Conservation (phyloP, 2,329 filamentous ascomycete species). For the Trichoderma sp. region DNA sequence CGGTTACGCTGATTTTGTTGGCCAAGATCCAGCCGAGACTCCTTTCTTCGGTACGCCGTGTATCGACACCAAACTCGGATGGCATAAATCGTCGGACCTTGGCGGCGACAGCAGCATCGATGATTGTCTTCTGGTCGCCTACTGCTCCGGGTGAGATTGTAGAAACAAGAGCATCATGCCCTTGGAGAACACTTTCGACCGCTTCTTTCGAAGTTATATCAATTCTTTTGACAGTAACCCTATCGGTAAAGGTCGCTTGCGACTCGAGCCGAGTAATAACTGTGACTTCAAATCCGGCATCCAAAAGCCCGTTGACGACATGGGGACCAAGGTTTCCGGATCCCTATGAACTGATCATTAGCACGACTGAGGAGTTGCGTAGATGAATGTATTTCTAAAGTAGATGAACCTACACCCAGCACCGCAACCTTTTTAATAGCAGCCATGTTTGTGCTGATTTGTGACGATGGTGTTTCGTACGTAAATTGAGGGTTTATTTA, state of each 20-base stretch:
- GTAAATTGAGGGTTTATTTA: neutral
- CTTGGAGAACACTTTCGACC: neutral
- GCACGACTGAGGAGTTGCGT: neutral
- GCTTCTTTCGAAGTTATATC: conserved; percentile 1
- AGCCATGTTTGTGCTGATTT: neutral
- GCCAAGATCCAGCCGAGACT: neutral
- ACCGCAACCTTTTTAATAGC: neutral
- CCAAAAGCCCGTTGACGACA: neutral
- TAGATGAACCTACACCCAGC: neutral
- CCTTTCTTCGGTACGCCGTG: neutral
- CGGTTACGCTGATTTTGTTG: neutral
- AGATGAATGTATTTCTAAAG: neutral
- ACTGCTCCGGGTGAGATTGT: neutral
- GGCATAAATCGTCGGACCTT: neutral
- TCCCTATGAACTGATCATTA: neutral
- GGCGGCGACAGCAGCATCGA: conserved; percentile 2
- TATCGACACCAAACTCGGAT: neutral
- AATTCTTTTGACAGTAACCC: neutral
- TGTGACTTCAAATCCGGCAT: neutral
- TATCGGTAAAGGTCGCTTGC: neutral
- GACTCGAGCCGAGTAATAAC: neutral
- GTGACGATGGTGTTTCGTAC: neutral
- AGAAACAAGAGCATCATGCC: conserved; percentile 1
- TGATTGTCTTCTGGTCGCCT: neutral
- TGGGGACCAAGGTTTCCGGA: neutral